Percentiles rank a stretch among this genome's conserved stretches.
These are phyloP conservation scores for Bipolaris sorokiniana DNA, from an alignment of 2,329 filamentous ascomycete species.

Conservation along the genomic window DNA sequence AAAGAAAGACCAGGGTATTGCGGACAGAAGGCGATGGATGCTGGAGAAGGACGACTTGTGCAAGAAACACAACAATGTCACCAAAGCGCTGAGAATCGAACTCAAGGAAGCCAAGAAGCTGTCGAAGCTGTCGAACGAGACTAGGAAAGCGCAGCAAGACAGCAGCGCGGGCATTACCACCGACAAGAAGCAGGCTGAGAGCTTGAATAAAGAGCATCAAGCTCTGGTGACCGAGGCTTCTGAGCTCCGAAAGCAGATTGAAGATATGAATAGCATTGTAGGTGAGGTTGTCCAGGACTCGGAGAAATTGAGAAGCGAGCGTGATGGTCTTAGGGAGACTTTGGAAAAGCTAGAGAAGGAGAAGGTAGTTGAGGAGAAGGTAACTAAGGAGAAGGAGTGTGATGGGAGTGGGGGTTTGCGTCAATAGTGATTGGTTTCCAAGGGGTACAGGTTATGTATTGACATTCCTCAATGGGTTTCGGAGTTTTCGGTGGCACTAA, in stretches of 20 bases:
- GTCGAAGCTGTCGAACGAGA: not conserved
- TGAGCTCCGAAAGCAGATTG: not conserved
- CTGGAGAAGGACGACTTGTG: not conserved
- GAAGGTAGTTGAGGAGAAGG: not conserved
- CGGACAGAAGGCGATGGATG: slow-evolving; percentile 1
- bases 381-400: not conserved
- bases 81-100: not conserved
- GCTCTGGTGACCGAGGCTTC: not conserved
- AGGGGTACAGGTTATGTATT: too few relatives aligned
- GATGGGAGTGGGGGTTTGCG: too few relatives aligned
- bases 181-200: not conserved
- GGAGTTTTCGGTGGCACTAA: too few relatives aligned
- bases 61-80: not conserved
- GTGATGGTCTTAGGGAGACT: not conserved
- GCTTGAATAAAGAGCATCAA: not conserved
- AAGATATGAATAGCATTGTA: not conserved
- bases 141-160: not conserved
- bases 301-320: not conserved
- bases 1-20: slow-evolving; percentile 4
- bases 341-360: not conserved
- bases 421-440: too few relatives aligned
- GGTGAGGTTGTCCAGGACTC: not conserved
- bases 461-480: too few relatives aligned
- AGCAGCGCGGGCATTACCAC: not conserved
- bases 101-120: not conserved